Conservation (phyloP, 495 filamentous ascomycete species). For the Cercophora sp. region DNA sequence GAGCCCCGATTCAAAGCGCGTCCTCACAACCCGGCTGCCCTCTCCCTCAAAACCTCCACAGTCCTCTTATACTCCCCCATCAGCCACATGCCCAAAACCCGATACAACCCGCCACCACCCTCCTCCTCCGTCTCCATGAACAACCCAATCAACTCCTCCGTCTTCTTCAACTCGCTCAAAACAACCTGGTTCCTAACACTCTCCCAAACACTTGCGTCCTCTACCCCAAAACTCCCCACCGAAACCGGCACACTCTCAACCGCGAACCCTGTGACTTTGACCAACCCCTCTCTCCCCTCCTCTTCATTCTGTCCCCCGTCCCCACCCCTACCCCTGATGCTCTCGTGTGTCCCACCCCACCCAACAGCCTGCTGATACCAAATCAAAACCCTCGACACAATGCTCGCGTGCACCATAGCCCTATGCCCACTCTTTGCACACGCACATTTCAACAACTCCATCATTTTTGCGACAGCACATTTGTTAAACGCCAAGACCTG, state of each 20-base stretch:
- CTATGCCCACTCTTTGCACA: conserved; percentile 2
- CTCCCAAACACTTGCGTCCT: background rate
- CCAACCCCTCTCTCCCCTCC: too few relatives aligned
- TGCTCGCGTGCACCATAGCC: conserved; percentile 1
- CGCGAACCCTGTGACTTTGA: background rate
- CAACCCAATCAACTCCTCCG: background rate
- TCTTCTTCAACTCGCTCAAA: conserved; percentile 2
- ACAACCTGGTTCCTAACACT: background rate
- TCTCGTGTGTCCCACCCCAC: background rate
- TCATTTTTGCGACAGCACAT: background rate
- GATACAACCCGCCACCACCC: background rate
- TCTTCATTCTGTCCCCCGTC: background rate
- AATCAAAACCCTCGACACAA: background rate
- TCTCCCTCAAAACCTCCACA: background rate
- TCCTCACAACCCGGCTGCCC: background rate
- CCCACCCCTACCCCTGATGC: background rate
- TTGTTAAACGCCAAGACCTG: background rate
- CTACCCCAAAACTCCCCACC: background rate
- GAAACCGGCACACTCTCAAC: background rate
- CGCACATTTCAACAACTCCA: background rate
- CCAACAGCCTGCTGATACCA: conserved; percentile 6
- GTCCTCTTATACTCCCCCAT: background rate
- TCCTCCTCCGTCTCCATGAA: background rate
- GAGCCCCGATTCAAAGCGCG: too few relatives aligned
- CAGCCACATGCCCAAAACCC: background rate